Evolutionary conservation across 768 basidiomycete genomes (phyloP), one percentile per base, ranked within the genome.

Genomic region (Coprinopsis sp.): DNA sequence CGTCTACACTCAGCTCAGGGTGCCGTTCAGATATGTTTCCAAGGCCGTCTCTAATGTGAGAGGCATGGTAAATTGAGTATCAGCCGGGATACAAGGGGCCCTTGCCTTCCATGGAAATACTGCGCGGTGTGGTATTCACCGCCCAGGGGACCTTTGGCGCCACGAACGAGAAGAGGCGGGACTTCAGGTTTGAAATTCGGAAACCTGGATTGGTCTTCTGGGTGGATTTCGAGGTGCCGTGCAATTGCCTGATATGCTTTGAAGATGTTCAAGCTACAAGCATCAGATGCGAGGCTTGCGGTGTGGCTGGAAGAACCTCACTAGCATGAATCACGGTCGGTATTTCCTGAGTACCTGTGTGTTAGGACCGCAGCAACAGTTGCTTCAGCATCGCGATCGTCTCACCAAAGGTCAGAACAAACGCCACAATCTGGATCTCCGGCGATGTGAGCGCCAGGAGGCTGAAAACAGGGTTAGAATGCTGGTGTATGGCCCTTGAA

Each of bases 101-200:
- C 51, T 27, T 39, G 81, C 88, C 74, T 78, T 55, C 89, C 89
- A 55, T 91, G 89, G 57, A 96, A 95, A 60, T 90, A 91, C 52
- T 82, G 74, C 12, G 92, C 93, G 42, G 75, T 82, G 57, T 87
- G 84, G 6, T 77, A 59, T 16, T 79, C 78, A 3, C 91, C 91
- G 40, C 77, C 70, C 2, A 92, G 71, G 8, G 92, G 92, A 1
- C 73, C 73, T 10, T 68, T 64, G 27, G 78, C 72, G 1, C 91
- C 93, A 30, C 72, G 62, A 2, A 74, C 79, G 33, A 95, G 69
- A 31, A 87, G 70, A 1, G 86, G 81, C 53, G 76, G 86, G 28
- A 58, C 54, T 3, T 55, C 23, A 2, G 69, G 55, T n/a, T 68
- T 55, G 50, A 85, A 81, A 46, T 84, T 84, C 1, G 78, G 79